A percentile compares a stretch with the other conserved stretches of the same genome.
These are phyloP conservation scores for Pezicula neosporulosa DNA, from an alignment of 2,329 filamentous ascomycete species.

Conservation along the genomic window DNA sequence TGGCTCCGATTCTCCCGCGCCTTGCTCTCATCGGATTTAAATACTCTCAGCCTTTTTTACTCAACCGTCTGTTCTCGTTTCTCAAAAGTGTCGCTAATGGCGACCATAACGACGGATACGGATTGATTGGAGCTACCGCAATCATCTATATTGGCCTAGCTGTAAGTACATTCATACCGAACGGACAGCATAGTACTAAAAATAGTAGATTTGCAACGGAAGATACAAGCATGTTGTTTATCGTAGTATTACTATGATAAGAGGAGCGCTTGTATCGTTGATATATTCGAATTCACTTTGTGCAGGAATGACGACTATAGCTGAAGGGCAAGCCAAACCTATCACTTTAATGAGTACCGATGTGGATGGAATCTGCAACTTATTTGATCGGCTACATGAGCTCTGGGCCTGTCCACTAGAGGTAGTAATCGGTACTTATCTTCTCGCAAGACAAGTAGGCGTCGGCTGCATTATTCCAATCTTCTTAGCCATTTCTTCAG, in stretches of 20 bases:
- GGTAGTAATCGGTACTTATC: constrained; percentile 29
- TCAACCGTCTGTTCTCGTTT: constrained; percentile 31
- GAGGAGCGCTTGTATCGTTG: constrained; percentile 23
- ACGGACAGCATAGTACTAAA: constrained; percentile 8
- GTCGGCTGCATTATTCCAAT: constrained; percentile 9
- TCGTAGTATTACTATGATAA: constrained; percentile 33
- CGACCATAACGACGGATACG: not conserved
- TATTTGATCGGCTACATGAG: constrained; percentile 24
- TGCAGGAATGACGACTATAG: constrained; percentile 19
- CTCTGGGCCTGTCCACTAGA: constrained; percentile 33
- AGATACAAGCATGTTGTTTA: constrained; percentile 31
- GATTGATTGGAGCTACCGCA: not conserved
- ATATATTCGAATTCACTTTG: constrained; percentile 36
- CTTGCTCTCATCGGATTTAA: constrained; percentile 36
- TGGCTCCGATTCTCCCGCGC: constrained; percentile 32
- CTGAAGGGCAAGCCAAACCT: constrained; percentile 30
- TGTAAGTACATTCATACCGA: not conserved
- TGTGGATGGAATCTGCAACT: constrained; percentile 30
- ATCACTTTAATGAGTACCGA: constrained; percentile 43
- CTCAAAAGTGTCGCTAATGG: constrained; percentile 15
- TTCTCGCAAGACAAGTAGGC: constrained; percentile 31
- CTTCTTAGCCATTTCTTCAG: not conserved
- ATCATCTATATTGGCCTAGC: constrained; percentile 10
- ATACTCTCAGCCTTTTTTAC: constrained; percentile 43
- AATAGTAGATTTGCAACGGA: constrained; percentile 12